Percentiles rank a stretch among this genome's conserved stretches.
Conservation (phyloP, 225 moss, liverwort and hornwort genomes). For the Bryoerythrophyllum caledonicum region DNA sequence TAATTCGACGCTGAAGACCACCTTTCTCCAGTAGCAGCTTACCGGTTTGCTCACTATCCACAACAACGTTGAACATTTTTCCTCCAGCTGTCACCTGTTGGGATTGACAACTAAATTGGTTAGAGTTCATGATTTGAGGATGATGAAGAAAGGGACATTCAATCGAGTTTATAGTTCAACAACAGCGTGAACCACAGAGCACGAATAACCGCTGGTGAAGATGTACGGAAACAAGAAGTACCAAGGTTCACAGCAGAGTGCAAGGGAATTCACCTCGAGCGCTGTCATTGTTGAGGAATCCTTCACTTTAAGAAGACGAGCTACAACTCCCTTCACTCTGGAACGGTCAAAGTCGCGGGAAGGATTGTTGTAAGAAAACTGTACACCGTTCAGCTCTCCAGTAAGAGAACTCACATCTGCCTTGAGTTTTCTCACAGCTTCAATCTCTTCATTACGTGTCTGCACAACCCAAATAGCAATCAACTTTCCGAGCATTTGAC, state of each 20-base stretch:
- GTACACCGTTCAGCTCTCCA: conserved; percentile 80
- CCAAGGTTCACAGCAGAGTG: neutral
- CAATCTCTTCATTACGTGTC: conserved; percentile 68
- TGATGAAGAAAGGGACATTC: neutral
- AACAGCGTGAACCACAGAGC: neutral
- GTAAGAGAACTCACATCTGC: conserved; percentile 65
- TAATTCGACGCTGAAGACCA: conserved; percentile 82
- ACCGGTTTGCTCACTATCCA: conserved; percentile 94
- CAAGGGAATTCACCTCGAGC: conserved; percentile 67
- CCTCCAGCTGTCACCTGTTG: conserved; percentile 91
- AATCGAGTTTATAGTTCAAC: neutral
- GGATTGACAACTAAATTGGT: neutral
- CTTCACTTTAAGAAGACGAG: conserved; percentile 86
- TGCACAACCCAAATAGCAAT: conserved; percentile 36
- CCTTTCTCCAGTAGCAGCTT: conserved; percentile 95
- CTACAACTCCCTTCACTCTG: conserved; percentile 90
- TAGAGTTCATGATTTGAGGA: neutral
- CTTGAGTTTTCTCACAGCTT: conserved; percentile 72
- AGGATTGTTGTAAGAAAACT: conserved; percentile 82
- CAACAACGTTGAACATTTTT: conserved; percentile 85
- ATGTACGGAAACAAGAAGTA: neutral
- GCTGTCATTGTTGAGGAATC: conserved; percentile 90
- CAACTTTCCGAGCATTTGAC: neutral
- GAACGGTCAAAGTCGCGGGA: conserved; percentile 79
- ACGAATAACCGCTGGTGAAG: neutral